Conservation (phyloP, 305 asterid species). For the Fraxinus paxiana region DNA sequence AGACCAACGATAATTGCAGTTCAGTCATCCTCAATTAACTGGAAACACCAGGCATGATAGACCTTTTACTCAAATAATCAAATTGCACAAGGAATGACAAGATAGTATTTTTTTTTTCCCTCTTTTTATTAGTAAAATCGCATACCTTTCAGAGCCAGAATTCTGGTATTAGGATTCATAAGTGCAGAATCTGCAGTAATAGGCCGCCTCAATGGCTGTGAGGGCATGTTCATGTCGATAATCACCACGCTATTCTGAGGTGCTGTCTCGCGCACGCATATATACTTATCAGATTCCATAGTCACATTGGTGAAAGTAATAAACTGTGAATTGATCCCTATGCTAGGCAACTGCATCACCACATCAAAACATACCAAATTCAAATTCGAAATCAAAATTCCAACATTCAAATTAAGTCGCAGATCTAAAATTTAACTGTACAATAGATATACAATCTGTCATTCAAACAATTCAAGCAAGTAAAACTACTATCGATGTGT, state of each 20-base stretch:
- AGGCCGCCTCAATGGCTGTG: slow-evolving; percentile 93
- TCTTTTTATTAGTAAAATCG: not conserved
- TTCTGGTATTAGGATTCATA: slow-evolving; percentile 88
- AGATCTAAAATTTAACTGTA: slow-evolving; percentile 33
- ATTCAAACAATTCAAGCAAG: slow-evolving; percentile 18
- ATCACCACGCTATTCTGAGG: slow-evolving; percentile 96
- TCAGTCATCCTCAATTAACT: slow-evolving; percentile 14
- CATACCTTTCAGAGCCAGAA: slow-evolving; percentile 80
- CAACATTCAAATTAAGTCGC: slow-evolving; percentile 11
- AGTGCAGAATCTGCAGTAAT: slow-evolving; percentile 98
- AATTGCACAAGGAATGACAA: not conserved
- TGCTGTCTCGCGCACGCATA: slow-evolving; percentile 92
- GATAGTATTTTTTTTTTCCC: not conserved
- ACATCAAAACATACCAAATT: slow-evolving; percentile 30
- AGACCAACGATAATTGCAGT: slow-evolving; percentile 8
- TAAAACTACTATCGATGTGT: slow-evolving; percentile 11
- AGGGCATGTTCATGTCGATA: slow-evolving; percentile 92
- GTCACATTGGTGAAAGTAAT: slow-evolving; percentile 96
- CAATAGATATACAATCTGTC: slow-evolving; percentile 23
- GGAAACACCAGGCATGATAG: not conserved
- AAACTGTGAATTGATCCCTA: slow-evolving; percentile 95
- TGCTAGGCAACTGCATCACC: slow-evolving; percentile 76
- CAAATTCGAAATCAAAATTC: slow-evolving; percentile 25
- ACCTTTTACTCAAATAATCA: not conserved
- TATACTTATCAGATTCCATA: slow-evolving; percentile 95